These are phyloP conservation scores for Westerdykella ornata DNA, from an alignment of 2,329 filamentous ascomycete species.

Conservation along the genomic window DNA sequence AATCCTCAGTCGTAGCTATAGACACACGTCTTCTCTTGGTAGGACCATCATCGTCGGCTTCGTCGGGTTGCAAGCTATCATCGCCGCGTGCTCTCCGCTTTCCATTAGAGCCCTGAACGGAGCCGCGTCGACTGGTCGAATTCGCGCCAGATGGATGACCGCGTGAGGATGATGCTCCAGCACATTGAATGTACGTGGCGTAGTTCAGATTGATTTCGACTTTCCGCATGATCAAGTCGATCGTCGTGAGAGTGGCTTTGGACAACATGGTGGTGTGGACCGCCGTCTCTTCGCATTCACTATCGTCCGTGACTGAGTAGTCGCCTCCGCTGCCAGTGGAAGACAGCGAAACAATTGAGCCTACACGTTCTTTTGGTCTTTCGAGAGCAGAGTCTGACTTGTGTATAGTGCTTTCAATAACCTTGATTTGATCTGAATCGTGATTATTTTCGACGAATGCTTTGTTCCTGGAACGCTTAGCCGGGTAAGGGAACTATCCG, in stretches of 20 bases:
- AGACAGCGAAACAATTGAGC: constrained; percentile 22
- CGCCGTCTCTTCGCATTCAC: constrained; percentile 5
- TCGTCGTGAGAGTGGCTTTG: constrained; percentile 17
- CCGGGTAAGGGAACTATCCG: too few species aligned
- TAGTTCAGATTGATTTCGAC: constrained; percentile 22
- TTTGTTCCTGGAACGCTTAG: too few species aligned
- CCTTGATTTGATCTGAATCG: too few species aligned
- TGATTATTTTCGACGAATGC: too few species aligned
- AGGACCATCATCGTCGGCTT: constrained; percentile 18
- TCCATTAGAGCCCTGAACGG: constrained; percentile 11
- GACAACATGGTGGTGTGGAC: constrained; percentile 5
- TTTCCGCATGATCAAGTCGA: constrained; percentile 25
- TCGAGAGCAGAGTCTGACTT: constrained; percentile 18
- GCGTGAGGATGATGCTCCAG: constrained; percentile 8
- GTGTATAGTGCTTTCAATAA: constrained; percentile 5
- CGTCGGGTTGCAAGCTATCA: constrained; percentile 14
- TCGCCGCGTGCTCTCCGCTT: constrained; percentile 22
- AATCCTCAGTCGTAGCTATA: constrained; percentile 19
- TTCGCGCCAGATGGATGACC: constrained; percentile 1
- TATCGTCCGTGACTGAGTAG: constrained; percentile 23
- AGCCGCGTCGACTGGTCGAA: constrained; percentile 6
- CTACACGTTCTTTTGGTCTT: constrained; percentile 18
- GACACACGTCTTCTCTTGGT: constrained; percentile 24
- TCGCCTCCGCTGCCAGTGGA: constrained; percentile 26
- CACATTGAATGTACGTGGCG: constrained; percentile 21